phyloP scores from a whole-genome alignment of 345 rosid species.

The Salix brachista region DNA sequence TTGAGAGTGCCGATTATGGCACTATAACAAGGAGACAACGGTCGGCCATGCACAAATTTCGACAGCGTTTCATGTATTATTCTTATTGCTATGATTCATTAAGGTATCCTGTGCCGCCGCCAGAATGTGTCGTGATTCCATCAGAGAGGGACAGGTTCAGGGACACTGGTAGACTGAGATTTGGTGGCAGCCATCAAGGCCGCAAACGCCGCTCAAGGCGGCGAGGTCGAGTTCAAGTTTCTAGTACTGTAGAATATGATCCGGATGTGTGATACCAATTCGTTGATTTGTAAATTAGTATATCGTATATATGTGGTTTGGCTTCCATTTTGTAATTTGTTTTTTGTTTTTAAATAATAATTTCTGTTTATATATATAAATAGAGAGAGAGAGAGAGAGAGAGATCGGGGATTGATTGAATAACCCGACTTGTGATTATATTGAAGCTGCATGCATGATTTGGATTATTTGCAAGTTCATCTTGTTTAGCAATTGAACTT shows the following conservation, averaged over 20 bases:
- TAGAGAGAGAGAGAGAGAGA: background rate
- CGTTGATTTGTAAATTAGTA: background rate
- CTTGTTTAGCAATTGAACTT: background rate
- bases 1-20: constrained; percentile 41
- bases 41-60: constrained; percentile 56
- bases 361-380: background rate
- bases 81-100: constrained; percentile 74
- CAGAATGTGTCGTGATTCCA: constrained; percentile 62
- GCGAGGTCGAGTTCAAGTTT: constrained; percentile 9
- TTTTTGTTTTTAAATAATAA: background rate
- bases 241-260: background rate
- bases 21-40: constrained; percentile 37
- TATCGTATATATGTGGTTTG: background rate
- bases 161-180: constrained; percentile 67
- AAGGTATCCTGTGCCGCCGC: constrained; percentile 50
- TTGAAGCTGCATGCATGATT: background rate
- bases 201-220: constrained; percentile 29
- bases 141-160: constrained; percentile 51
- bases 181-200: constrained; percentile 57
- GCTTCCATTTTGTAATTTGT: background rate
- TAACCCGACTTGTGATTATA: background rate
- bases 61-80: constrained; percentile 77
- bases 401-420: background rate
- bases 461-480: background rate
- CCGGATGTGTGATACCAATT: constrained; percentile 6